Base-by-base conservation (phyloP, 768 basidiomycete genomes). In the Rhizopogon vesiculosus region DNA sequence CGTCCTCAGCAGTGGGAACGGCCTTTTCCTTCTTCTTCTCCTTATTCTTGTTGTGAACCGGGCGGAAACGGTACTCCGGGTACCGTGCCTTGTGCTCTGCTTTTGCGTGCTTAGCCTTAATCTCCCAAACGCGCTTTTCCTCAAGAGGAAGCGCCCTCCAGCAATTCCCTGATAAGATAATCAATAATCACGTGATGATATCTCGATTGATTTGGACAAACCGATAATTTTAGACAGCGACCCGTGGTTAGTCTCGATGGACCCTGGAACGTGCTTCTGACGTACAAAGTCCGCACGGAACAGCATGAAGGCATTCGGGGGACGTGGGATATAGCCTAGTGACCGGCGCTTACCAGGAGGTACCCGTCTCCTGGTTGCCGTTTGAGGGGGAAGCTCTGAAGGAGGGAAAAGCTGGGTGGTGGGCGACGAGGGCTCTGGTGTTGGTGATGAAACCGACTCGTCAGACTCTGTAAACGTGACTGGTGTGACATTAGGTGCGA, bases 111-210 rank as follows among this genome's bases (percentile, higher is more conserved):
- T 87, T 86, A 0, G 89, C 89, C 53, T 80, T 80, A 35, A 79
- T 70, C 63, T 90, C 87, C 89, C 89, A 91, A 16, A 82, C 74
- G 4, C 77, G 78, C 64, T 86, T 88, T 68, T 91, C 86, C 15
- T 85, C 80, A 16, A 83, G 76, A 0, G 87, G 85, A 3, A 91
- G 79, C 0, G 83, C 68, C 25, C 84, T 79, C 89, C 89, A 91
- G 60, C 75, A 78, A 54, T 78, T 78, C 7, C 77, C 73, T 74
- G 56, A 33, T 1, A 33, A 10, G 16, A 3, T 16, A 53, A 45
- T 22, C 2, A 19, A 40, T 13, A 18, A 29, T 39, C 19, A 19
- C 7, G 40, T 19, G 15, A 41, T 1, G 22, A 16, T 29, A 49
- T 5, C 29, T 22, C 15, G 9, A 38, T 19, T n/a, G 13, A 29